Percentiles rank a stretch among this genome's conserved stretches.
These are phyloP conservation scores for Helicocarpus griseus DNA, from an alignment of 2,329 filamentous ascomycete species.

Conservation along the genomic window DNA sequence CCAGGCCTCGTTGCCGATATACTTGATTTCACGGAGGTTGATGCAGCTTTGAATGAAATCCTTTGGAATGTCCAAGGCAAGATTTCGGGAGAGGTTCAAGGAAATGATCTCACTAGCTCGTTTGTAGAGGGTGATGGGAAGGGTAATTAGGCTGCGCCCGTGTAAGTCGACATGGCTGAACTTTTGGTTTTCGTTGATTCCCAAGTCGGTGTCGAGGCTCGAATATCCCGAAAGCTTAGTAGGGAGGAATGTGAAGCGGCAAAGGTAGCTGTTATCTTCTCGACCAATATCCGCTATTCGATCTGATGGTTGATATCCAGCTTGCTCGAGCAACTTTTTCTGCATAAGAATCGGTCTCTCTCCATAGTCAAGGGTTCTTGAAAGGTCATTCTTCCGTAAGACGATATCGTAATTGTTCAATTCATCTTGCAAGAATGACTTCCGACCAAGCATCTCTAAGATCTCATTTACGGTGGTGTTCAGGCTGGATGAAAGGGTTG, in stretches of 20 bases:
- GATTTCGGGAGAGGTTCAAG: slow-evolving; percentile 83
- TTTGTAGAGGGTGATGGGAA: slow-evolving; percentile 87
- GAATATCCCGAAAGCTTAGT: slow-evolving; percentile 74
- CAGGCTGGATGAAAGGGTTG: slow-evolving; percentile 74
- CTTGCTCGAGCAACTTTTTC: slow-evolving; percentile 80
- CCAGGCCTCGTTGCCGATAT: slow-evolving; percentile 84
- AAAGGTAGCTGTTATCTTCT: slow-evolving; percentile 95
- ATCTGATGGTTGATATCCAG: slow-evolving; percentile 80
- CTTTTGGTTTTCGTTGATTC: slow-evolving; percentile 73
- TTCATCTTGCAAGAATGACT: slow-evolving; percentile 84
- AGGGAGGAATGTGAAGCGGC: slow-evolving; percentile 89
- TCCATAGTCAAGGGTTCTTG: slow-evolving; percentile 64
- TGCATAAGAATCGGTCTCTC: slow-evolving; percentile 87
- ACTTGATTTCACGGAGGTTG: slow-evolving; percentile 89
- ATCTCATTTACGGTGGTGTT: slow-evolving; percentile 81
- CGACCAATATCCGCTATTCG: slow-evolving; percentile 85
- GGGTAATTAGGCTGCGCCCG: slow-evolving; percentile 82
- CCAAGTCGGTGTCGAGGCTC: slow-evolving; percentile 64
- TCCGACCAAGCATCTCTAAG: slow-evolving; percentile 82
- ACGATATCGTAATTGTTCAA: slow-evolving; percentile 93
- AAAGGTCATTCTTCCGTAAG: slow-evolving; percentile 83
- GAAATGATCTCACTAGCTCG: slow-evolving; percentile 89
- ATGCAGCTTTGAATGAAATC: slow-evolving; percentile 94
- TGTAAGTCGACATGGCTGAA: slow-evolving; percentile 90
- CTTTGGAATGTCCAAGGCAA: slow-evolving; percentile 84